Evolutionary conservation across 306 rosid genomes (phyloP), one percentile per base, ranked within the genome.

Genomic region (Dryas octopetala): DNA sequence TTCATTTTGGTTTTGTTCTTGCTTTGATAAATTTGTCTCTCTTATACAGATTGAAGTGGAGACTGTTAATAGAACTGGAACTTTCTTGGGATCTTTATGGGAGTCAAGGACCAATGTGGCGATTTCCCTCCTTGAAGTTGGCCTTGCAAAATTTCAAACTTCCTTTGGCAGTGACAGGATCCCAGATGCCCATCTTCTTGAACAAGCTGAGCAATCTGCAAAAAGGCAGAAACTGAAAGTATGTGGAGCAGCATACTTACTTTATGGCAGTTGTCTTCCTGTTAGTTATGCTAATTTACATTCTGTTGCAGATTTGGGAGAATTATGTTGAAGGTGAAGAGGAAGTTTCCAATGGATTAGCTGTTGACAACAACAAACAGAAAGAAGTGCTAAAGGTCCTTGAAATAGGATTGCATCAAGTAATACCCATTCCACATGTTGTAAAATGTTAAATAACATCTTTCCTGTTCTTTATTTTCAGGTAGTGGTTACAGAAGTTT

Each of bases 51-150:
- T 95, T 79, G 98, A 92, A 80, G 99, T 95, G 49, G 99, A 95
- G 86, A 95, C 97, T 26, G 97, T 89, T 32, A 97, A 95, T 82
- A 85, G 92, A 86, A 92, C 89, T 68, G 99, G 99, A 74, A 95
- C 98, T 13, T 95, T 88, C 87, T 80, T 95, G 90, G 99, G 99
- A 75, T 92, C 99, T 71, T 76, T 95, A 45, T 95, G 99, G 99
- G 99, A 95, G 83, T 88, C 91, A 0, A 90, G 79, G 83, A 79
- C 82, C 68, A 95, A 95, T 71, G 78, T 89, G 77, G 97, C 97
- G 17, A 46, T 82, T 65, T 60, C 90, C 54, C 96, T 95, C 11
- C 93, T 95, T 53, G 98, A 95, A 83, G 97, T 96, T 77, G 99
- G 99, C 52, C 88, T 95, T 50, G 99, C 99, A 16, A 95, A 86